A percentile compares a stretch with the other conserved stretches of the same genome.
These are phyloP conservation scores for Diutina mesorugosa DNA, from an alignment of 1,139 yeast genomes.

Conservation along the genomic window DNA sequence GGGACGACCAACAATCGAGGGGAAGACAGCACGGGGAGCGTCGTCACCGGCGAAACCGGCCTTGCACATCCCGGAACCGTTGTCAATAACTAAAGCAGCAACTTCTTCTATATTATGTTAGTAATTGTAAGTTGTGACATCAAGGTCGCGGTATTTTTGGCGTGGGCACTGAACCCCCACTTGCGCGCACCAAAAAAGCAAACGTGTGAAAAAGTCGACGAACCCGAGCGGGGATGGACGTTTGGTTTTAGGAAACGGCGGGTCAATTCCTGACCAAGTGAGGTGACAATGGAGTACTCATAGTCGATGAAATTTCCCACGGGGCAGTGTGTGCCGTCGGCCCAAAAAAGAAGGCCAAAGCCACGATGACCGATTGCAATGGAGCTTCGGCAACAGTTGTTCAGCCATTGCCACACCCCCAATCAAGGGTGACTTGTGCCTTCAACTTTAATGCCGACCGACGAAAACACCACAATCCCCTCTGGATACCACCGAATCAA, in stretches of 20 bases:
- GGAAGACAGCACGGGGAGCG: slow-evolving; percentile 99
- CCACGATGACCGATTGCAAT: background rate
- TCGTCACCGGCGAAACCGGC: slow-evolving; percentile 99
- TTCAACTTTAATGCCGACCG: background rate
- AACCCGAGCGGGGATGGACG: background rate
- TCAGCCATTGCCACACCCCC: background rate
- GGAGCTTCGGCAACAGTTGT: background rate
- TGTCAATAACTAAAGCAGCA: slow-evolving; percentile 85
- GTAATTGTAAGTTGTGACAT: slow-evolving; percentile 6
- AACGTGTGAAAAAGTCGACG: background rate
- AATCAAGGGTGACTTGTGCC: background rate
- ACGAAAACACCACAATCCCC: background rate
- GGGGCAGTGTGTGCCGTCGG: too few species aligned
- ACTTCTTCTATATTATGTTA: slow-evolving; percentile 32
- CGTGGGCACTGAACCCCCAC: background rate
- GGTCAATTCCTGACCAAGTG: too few species aligned
- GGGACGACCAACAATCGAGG: slow-evolving; percentile 99
- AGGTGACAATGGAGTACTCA: background rate
- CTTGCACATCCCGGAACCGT: slow-evolving; percentile 99
- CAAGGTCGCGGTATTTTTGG: background rate
- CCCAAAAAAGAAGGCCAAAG: background rate
- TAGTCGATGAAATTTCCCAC: background rate
- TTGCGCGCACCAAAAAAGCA: background rate
- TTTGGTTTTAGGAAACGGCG: too few species aligned
- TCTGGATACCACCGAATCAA: background rate